Percentiles rank a stretch among this genome's conserved stretches.
These are phyloP conservation scores for grape (Vitis vinifera) DNA, from an alignment of 164 flowering plant genomes.

Conservation along the genomic window ASM3070453v1 NC_081811.1:4887501-4888000, in stretches of 20 bases:
- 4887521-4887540: not conserved
- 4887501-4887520: not conserved
- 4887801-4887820: constrained; percentile 47
- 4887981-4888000: no score
- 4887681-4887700: no score
- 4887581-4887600: constrained; percentile 40
- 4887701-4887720: no score
- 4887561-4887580: constrained; percentile 33
- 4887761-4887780: constrained; percentile 47
- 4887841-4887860: constrained; percentile 13
- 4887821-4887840: constrained; percentile 43
- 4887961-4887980: no score
- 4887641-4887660: constrained; percentile 35
- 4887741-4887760: constrained; percentile 48
- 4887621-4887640: constrained; percentile 50
- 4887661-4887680: no score
- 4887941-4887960: no score
- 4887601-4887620: constrained; percentile 42
- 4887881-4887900: no score
- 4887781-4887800: constrained; percentile 42
- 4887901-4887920: no score
- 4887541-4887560: no score
- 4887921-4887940: no score
- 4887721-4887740: no score
- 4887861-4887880: no score